phyloP scores from a whole-genome alignment of 1,139 yeast species.

The Debaryomyces subglobosus region DNA sequence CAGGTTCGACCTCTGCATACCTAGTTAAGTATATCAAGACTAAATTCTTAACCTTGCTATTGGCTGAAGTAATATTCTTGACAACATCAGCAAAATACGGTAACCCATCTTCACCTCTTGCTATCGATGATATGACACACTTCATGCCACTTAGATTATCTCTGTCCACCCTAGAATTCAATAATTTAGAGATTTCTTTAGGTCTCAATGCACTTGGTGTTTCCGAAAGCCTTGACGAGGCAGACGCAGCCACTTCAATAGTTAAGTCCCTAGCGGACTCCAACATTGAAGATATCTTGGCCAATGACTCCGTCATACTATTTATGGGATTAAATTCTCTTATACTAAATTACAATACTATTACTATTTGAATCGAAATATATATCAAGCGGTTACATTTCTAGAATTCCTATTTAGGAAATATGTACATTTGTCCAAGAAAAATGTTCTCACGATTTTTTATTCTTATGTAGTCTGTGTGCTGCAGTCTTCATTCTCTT shows the following conservation, averaged over 20 bases:
- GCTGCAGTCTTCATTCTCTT: slow-evolving; percentile 65
- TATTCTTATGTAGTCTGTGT: slow-evolving; percentile 42
- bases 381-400: neutral
- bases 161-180: slow-evolving; percentile 71
- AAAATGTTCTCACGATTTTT: slow-evolving; percentile 1
- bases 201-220: slow-evolving; percentile 57
- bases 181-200: slow-evolving; percentile 63
- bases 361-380: neutral
- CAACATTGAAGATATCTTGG: slow-evolving; percentile 50
- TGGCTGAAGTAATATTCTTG: slow-evolving; percentile 78
- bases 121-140: slow-evolving; percentile 66
- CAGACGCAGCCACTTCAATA: slow-evolving; percentile 80
- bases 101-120: slow-evolving; percentile 63
- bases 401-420: slow-evolving; percentile 15
- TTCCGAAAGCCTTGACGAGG: slow-evolving; percentile 66
- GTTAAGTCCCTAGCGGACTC: slow-evolving; percentile 84
- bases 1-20: slow-evolving; percentile 86
- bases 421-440: neutral
- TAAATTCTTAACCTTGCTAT: slow-evolving; percentile 69
- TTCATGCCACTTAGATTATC: slow-evolving; percentile 79
- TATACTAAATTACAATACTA: neutral
- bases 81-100: slow-evolving; percentile 85
- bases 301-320: slow-evolving; percentile 45
- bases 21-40: slow-evolving; percentile 77
- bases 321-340: neutral